Conservation (phyloP, 1,139 yeast species). For the Pichia sp. region DNA sequence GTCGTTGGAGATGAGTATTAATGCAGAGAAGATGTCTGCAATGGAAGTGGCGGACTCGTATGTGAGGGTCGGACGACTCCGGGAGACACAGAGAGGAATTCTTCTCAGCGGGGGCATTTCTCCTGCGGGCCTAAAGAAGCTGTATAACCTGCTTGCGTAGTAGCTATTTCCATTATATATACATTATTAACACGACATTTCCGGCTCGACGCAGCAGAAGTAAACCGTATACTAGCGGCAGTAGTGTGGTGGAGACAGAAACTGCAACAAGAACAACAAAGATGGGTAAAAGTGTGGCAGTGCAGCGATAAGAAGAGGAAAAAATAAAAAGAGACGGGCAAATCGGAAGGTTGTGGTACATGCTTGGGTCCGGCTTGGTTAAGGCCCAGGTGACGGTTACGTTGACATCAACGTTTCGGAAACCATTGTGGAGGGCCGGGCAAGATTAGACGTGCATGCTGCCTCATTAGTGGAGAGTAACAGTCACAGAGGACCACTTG, state of each 20-base stretch:
- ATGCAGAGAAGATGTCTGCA: slow-evolving; percentile 45
- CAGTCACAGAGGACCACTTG: not conserved
- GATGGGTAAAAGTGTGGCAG: not conserved
- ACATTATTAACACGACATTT: too few relatives aligned
- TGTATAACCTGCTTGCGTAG: not conserved
- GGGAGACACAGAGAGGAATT: slow-evolving; percentile 58
- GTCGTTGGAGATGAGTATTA: slow-evolving; percentile 52
- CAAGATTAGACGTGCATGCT: not conserved
- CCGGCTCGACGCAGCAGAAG: too few relatives aligned
- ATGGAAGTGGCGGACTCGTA: slow-evolving; percentile 51
- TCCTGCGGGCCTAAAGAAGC: slow-evolving; percentile 21
- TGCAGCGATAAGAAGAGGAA: not conserved
- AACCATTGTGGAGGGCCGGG: not conserved
- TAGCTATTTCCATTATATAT: not conserved
- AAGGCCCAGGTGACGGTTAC: too few relatives aligned
- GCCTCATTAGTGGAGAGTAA: not conserved
- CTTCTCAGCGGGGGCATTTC: slow-evolving; percentile 41
- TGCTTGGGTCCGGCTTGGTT: not conserved
- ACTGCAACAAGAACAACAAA: not conserved
- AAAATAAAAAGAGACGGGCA: not conserved
- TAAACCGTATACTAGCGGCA: too few relatives aligned
- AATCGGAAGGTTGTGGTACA: not conserved
- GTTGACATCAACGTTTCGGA: too few relatives aligned
- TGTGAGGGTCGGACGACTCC: slow-evolving; percentile 40
- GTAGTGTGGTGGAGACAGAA: not conserved